Percentiles rank a stretch among this genome's conserved stretches.
phyloP scores from a whole-genome alignment of 1,284 basidiomycete genomes.

The Puccinia polysora region DNA sequence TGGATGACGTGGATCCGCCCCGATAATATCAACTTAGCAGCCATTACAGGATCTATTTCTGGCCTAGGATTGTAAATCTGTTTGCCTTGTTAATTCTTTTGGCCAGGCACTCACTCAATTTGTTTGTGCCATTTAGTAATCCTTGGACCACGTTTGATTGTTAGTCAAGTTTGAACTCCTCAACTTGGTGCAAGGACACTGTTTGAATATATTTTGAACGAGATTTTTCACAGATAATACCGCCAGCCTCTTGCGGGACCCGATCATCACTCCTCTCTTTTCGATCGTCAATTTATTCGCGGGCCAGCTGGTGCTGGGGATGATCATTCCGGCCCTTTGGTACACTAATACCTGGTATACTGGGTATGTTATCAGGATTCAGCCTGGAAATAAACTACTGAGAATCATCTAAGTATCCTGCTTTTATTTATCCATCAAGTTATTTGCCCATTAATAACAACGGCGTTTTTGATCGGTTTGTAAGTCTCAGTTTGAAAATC shows the following conservation, averaged over 20 bases:
- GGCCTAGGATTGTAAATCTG: constrained; percentile 30
- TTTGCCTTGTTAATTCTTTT: neutral
- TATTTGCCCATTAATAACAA: constrained; percentile 38
- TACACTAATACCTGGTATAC: constrained; percentile 38
- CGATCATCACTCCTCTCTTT: constrained; percentile 36
- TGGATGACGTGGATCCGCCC: constrained; percentile 61
- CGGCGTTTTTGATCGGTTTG: constrained; percentile 41
- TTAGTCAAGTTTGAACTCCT: neutral
- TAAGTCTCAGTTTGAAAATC: no score
- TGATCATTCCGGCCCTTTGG: constrained; percentile 40
- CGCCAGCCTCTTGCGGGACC: constrained; percentile 26
- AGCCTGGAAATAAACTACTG: neutral
- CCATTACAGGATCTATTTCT: constrained; percentile 39
- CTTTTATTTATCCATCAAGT: neutral
- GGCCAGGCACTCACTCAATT: neutral
- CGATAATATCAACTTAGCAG: constrained; percentile 44
- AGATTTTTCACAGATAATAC: constrained; percentile 10
- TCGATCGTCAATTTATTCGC: constrained; percentile 31
- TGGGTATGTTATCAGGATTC: constrained; percentile 12
- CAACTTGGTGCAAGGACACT: neutral
- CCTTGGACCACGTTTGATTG: constrained; percentile 43
- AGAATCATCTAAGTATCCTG: neutral
- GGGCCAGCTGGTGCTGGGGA: constrained; percentile 22
- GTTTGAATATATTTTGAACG: neutral
- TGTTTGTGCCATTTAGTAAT: constrained; percentile 7